Base-by-base conservation (phyloP, 129 eudicot genomes). In the Scalesia atractyloides region DNA sequence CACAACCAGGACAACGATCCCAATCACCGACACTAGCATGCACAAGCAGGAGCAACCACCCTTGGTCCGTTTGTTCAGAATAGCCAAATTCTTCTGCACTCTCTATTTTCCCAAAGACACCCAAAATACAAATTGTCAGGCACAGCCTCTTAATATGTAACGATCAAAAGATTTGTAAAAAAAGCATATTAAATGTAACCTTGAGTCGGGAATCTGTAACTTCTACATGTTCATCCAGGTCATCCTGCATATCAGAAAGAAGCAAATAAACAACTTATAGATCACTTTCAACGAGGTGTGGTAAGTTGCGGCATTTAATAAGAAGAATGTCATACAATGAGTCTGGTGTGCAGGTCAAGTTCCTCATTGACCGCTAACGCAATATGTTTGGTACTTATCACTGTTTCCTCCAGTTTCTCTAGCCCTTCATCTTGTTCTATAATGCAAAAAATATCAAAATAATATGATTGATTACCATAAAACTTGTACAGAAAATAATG, bases 341-440 rank as follows among this genome's bases (percentile, higher is more conserved):
- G 89, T 82, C 97, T 84, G n/a, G 96, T 86, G 77, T 95, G 99
- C 47, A 95, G 81, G 83, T 78, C 81, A 73, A 95, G 99, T 79
- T 95, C 99, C 80, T 95, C 99, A 78, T 95, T 90, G 73, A 95
- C 94, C 20, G 99, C 89, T 80, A 95, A 75, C 6, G 99, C 97
- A 71, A 95, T 90, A 73, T 95, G 99, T 76, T 95, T 95, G 20
- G 96, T 88, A 83, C 97, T 95, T 62, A 82, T 70, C 60, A 95
- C 97, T 43, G 96, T 86, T 78, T 86, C 96, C 87, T 95, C 99
- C 88, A 95, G 77, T 73, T 83, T 82, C 70, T 90, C 99, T 77
- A 95, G 89, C 75, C 91, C 99, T 72, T 90, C 99, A 66, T 95
- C 99, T 88, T 95, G 97, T 70, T 90, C 98, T 94, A 88, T 46